Base-by-base conservation (phyloP, 2,329 filamentous ascomycete genomes). In the Fusarium sp. region DNA sequence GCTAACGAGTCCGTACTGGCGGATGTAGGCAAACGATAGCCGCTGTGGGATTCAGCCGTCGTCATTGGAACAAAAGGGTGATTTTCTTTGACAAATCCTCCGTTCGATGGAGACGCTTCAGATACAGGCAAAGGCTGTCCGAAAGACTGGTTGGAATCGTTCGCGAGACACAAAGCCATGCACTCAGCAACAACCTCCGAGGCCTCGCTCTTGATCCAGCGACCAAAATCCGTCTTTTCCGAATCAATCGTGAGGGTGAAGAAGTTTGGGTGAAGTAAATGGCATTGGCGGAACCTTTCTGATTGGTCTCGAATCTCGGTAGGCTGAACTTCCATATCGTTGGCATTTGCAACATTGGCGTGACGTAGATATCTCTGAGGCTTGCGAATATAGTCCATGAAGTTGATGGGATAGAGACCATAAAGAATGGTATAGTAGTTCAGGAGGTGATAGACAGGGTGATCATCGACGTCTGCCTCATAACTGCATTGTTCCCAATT, bases 331-430 rank as follows among this genome's bases (percentile, higher is more conserved):
- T 95, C 93, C 47, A 96, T 88, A 61, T 94, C 92, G 71, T 95
- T 92, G 3, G 91, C 88, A 54, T 91, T 90, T 9, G 89, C 86
- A 37, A 91, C 92, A 72, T 94, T 90, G 44, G 92, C 90, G 77
- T 93, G 91, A 52, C 94, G 91, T 15, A 96, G 85, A 78, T 93
- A 96, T 72, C 92, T 90, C 74, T 94, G 90, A 6, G 94, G 93
- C 78, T 96, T 96, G 64, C 93, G 89, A 70, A 96, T 92, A 79
- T 96, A 96, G 81, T 92, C 92, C 89, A 94, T 93, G 75, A 96
- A 94, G 79, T 96, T 96, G 78, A 96, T 89, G 4, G 94, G 94
- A 72, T 96, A 96, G 9, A 96, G 83, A 1, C 94, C 94, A 75
- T 96, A 96, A 1, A 96, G 85, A 32, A 95, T 92, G 6, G 93